Percentiles rank a stretch among this genome's conserved stretches.
These are phyloP conservation scores for Boletus speciosus DNA, from an alignment of 768 basidiomycete genomes.

Conservation along the genomic window DNA sequence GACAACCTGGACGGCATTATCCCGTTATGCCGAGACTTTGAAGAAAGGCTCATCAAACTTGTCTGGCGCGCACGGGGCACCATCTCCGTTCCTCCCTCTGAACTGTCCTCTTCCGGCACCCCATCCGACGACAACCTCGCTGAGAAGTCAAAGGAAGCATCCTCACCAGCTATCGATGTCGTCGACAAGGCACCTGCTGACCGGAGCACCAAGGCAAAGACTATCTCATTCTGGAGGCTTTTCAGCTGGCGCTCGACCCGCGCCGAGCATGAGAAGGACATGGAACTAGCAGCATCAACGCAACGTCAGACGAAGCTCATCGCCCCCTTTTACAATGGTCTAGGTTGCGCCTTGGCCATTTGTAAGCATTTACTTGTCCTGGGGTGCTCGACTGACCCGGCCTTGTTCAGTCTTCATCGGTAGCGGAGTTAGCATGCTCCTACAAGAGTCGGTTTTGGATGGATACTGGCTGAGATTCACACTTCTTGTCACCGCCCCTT, in stretches of 20 bases:
- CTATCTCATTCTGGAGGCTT: constrained; percentile 17
- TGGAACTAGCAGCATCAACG: constrained; percentile 46
- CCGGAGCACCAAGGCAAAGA: not conserved
- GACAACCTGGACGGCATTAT: constrained; percentile 80
- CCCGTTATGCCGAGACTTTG: constrained; percentile 67
- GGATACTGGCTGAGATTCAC: constrained; percentile 58
- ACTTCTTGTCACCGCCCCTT: constrained; percentile 61
- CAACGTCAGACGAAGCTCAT: constrained; percentile 55
- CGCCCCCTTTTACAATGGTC: constrained; percentile 70
- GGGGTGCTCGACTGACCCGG: constrained; percentile 1
- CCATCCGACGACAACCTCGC: constrained; percentile 54
- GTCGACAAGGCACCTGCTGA: not conserved
- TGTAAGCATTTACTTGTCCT: constrained; percentile 41
- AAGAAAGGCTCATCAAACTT: constrained; percentile 74
- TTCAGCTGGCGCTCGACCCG: constrained; percentile 49
- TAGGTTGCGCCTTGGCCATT: constrained; percentile 61
- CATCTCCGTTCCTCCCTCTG: constrained; percentile 33
- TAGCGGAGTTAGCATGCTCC: constrained; percentile 52
- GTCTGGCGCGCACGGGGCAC: constrained; percentile 60
- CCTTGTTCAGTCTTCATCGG: constrained; percentile 59
- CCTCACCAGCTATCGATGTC: constrained; percentile 12
- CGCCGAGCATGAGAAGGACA: constrained; percentile 37
- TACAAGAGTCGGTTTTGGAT: constrained; percentile 71
- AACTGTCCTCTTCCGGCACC: constrained; percentile 42
- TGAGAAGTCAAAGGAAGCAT: constrained; percentile 39